These are phyloP conservation scores for Mycena pura DNA, from an alignment of 768 basidiomycete genomes.

Conservation along the genomic window DNA sequence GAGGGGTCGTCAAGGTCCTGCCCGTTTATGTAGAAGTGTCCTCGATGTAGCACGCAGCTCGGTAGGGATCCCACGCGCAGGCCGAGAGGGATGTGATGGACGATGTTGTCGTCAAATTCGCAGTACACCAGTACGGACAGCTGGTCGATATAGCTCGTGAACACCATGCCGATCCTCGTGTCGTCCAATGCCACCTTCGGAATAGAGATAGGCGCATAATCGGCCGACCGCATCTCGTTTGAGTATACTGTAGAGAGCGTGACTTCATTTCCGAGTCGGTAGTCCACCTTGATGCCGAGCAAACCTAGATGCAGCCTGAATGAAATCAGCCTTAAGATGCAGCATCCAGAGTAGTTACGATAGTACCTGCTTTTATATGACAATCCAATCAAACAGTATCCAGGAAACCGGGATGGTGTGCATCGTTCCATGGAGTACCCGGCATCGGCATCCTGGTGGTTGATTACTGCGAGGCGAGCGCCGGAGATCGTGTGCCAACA, in stretches of 20 bases:
- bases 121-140: constrained; percentile 1
- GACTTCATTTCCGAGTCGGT: background rate
- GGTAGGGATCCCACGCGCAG: background rate
- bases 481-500: constrained; percentile 7
- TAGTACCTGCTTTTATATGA: background rate
- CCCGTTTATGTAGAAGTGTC: background rate
- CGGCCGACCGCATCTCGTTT: background rate
- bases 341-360: background rate
- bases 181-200: background rate
- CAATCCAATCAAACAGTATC: background rate
- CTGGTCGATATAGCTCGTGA: background rate
- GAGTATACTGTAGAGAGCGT: background rate
- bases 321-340: background rate
- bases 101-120: background rate
- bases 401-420: background rate
- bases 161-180: background rate
- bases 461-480: background rate
- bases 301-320: background rate
- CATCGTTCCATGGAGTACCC: background rate
- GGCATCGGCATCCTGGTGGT: background rate
- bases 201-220: background rate
- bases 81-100: background rate
- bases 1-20: background rate
- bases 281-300: background rate
- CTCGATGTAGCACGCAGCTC: background rate